These are phyloP conservation scores for Colletotrichum liriopes DNA, from an alignment of 2,329 filamentous ascomycete species.

Conservation along the genomic window DNA sequence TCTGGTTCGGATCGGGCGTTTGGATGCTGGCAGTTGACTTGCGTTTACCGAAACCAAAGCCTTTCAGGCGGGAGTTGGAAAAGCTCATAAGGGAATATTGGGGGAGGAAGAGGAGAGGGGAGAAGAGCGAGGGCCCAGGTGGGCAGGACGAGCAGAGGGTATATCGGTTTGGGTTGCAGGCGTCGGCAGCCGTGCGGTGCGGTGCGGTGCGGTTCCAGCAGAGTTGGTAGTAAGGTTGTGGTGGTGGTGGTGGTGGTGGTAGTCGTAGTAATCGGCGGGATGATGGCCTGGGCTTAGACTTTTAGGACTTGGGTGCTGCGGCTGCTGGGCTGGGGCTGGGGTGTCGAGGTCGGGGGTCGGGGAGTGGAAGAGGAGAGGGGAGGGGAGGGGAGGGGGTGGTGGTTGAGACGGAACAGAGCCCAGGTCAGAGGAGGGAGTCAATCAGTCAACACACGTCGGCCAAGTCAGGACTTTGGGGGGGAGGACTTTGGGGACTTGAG, in stretches of 20 bases:
- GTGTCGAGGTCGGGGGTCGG: conserved; percentile 14
- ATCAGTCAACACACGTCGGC: neutral
- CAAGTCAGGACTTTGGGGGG: conserved; percentile 11
- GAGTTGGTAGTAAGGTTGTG: conserved; percentile 16
- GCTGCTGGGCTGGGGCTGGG: conserved; percentile 20
- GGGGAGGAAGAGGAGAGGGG: conserved; percentile 36
- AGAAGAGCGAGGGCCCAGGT: conserved; percentile 40
- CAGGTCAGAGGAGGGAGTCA: conserved; percentile 15
- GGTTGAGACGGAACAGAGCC: conserved; percentile 2
- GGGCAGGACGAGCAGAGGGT: conserved; percentile 41
- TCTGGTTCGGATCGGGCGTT: conserved; percentile 57
- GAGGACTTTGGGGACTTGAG: conserved; percentile 1
- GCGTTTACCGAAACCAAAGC: conserved; percentile 86
- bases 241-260: conserved; percentile 21
- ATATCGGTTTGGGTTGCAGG: conserved; percentile 40
- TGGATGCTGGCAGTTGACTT: conserved; percentile 77
- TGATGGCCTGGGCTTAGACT: conserved; percentile 26
- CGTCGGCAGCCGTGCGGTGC: conserved; percentile 28
- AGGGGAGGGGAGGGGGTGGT: neutral
- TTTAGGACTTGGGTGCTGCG: conserved; percentile 27
- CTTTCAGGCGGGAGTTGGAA: conserved; percentile 85
- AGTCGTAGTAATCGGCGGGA: conserved; percentile 13
- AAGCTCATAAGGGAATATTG: conserved; percentile 75
- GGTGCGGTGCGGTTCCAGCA: conserved; percentile 15
- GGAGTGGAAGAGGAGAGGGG: conserved; percentile 6